Percentiles rank a stretch among this genome's conserved stretches.
Conservation (phyloP, 805 yeast genomes). For the Pichia nakasei region DNA sequence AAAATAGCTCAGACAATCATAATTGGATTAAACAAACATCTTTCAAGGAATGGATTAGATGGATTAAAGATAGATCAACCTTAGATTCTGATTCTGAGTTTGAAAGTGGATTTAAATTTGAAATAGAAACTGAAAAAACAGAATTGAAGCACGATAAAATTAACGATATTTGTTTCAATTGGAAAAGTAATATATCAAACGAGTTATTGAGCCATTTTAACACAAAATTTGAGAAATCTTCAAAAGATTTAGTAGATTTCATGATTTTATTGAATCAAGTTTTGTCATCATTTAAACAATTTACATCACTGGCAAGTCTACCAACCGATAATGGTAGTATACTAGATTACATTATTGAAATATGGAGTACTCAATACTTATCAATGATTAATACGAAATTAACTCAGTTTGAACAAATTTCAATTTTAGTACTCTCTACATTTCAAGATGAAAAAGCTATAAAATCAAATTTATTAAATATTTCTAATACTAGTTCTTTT, state of each 20-base stretch:
- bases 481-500: not conserved
- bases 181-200: conserved; percentile 18
- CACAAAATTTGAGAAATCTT: conserved; percentile 4
- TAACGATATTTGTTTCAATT: conserved; percentile 7
- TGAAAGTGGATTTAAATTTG: conserved; percentile 11
- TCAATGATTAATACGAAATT: conserved; percentile 11
- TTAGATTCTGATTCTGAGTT: conserved; percentile 2
- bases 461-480: conserved; percentile 1
- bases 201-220: conserved; percentile 9
- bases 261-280: conserved; percentile 14
- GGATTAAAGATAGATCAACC: conserved; percentile 17
- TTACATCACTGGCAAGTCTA: conserved; percentile 22
- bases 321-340: not conserved
- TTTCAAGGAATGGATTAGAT: conserved; percentile 21
- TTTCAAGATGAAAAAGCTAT: conserved; percentile 9
- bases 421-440: conserved; percentile 13
- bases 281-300: conserved; percentile 23
- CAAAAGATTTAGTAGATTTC: conserved; percentile 12
- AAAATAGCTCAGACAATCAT: conserved; percentile 14
- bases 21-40: conserved; percentile 23
- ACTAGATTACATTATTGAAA: conserved; percentile 11
- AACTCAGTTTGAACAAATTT: conserved; percentile 14
- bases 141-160: conserved; percentile 8
- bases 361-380: conserved; percentile 17
- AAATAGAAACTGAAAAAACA: conserved; percentile 11